Conservation (phyloP, 2,329 filamentous ascomycete species). For the Alternaria dauci region DNA sequence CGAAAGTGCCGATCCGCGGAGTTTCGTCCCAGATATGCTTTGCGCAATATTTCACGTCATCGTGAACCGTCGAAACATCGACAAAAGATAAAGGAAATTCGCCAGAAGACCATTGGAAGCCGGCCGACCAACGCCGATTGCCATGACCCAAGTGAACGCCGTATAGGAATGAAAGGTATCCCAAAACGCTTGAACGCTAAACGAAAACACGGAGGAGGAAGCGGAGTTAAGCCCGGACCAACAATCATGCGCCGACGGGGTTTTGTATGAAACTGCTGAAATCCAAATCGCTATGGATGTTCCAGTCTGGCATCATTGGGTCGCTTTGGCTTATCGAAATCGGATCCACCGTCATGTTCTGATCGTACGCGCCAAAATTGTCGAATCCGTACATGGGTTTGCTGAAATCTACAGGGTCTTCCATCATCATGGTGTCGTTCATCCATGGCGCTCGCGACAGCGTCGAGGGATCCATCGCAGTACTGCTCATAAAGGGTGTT, state of each 20-base stretch:
- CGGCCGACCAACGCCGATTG: slow-evolving; percentile 25
- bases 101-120: slow-evolving; percentile 13
- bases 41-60: slow-evolving; percentile 33
- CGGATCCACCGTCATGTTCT: slow-evolving; percentile 46
- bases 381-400: slow-evolving; percentile 48
- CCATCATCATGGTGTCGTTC: slow-evolving; percentile 49
- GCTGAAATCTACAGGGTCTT: slow-evolving; percentile 46
- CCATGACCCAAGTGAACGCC: slow-evolving; percentile 30
- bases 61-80: slow-evolving; percentile 29
- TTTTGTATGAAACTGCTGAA: slow-evolving; percentile 51
- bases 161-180: slow-evolving; percentile 26
- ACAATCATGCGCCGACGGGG: slow-evolving; percentile 44
- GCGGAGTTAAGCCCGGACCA: slow-evolving; percentile 25
- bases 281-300: slow-evolving; percentile 45
- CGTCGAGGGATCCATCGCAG: slow-evolving; percentile 42
- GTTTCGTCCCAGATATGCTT: slow-evolving; percentile 5
- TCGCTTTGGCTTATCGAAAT: slow-evolving; percentile 40
- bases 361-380: slow-evolving; percentile 42
- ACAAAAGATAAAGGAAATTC: slow-evolving; percentile 20
- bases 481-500: slow-evolving; percentile 40
- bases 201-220: slow-evolving; percentile 33
- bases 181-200: slow-evolving; percentile 49
- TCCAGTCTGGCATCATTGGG: slow-evolving; percentile 49
- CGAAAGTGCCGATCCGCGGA: slow-evolving; percentile 10
- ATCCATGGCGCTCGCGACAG: slow-evolving; percentile 43